Conservation (phyloP, 2,329 filamentous ascomycete species). For the Botrytis aclada region DNA sequence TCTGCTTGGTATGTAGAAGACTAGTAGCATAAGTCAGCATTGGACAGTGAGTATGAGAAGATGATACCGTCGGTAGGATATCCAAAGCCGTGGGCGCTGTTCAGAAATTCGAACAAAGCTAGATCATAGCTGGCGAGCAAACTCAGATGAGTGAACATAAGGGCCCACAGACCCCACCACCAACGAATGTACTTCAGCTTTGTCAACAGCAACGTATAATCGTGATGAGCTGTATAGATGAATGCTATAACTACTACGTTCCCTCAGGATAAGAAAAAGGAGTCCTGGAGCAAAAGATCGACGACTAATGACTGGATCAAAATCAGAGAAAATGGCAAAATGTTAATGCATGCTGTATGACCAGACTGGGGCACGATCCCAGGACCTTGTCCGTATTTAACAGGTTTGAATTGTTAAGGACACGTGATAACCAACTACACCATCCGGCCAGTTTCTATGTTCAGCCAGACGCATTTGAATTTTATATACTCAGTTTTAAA, state of each 20-base stretch:
- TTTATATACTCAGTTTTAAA: neutral
- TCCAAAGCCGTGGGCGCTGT: neutral
- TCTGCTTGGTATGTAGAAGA: neutral
- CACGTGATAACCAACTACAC: constrained; percentile 17
- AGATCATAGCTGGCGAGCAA: neutral
- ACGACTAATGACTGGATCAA: neutral
- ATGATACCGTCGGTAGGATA: neutral
- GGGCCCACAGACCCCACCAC: neutral
- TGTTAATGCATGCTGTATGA: rapidly evolving
- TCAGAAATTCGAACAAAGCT: neutral
- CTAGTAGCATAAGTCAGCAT: neutral
- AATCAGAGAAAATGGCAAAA: neutral
- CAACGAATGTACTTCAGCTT: neutral
- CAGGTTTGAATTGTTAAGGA: neutral
- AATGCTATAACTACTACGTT: neutral
- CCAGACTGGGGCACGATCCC: constrained; percentile 11
- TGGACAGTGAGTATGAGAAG: neutral
- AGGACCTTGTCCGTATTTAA: constrained; percentile 15
- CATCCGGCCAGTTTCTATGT: neutral
- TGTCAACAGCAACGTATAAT: neutral
- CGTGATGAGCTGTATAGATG: neutral
- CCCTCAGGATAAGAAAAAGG: no score
- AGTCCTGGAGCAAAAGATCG: neutral
- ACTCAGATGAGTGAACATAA: neutral
- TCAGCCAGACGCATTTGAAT: rapidly evolving